A percentile compares a stretch with the other conserved stretches of the same genome.
Conservation (phyloP, 2,329 filamentous ascomycete species). For the Penicillium sp. region DNA sequence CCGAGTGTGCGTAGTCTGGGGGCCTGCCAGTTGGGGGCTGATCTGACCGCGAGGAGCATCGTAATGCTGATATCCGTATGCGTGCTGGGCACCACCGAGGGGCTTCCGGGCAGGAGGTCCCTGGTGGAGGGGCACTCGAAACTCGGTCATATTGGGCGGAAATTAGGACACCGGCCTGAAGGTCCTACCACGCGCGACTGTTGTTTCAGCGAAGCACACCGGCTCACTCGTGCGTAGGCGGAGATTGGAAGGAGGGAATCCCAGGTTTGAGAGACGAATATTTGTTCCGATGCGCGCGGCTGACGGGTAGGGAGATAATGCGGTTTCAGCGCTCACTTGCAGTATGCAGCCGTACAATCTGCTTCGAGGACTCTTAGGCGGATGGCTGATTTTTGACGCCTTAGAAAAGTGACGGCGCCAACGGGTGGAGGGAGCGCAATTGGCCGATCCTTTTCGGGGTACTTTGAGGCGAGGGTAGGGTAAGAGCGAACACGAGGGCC, state of each 20-base stretch:
- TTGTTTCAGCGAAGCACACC: background rate
- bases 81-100: slow-evolving; percentile 24
- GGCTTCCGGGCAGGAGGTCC: slow-evolving; percentile 35
- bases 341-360: slow-evolving; percentile 13
- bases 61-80: slow-evolving; percentile 30
- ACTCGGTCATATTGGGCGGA: slow-evolving; percentile 39
- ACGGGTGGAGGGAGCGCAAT: slow-evolving; percentile 15
- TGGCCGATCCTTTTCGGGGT: slow-evolving; percentile 7
- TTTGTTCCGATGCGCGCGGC: slow-evolving; percentile 20
- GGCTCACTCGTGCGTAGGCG: slow-evolving; percentile 4
- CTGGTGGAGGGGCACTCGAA: slow-evolving; percentile 39
- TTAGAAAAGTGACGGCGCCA: background rate
- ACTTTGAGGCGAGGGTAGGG: slow-evolving; percentile 10
- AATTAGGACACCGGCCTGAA: slow-evolving; percentile 31
- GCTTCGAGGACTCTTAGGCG: slow-evolving; percentile 2
- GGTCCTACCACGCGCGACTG: slow-evolving; percentile 7
- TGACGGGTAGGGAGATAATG: slow-evolving; percentile 20
- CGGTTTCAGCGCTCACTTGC: slow-evolving; percentile 19
- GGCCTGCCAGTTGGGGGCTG: slow-evolving; percentile 27
- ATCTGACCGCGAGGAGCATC: slow-evolving; percentile 27
- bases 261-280: background rate
- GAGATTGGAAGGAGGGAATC: background rate
- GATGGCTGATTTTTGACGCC: slow-evolving; percentile 1
- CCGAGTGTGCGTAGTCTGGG: slow-evolving; percentile 35
- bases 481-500: slow-evolving; percentile 5